These are phyloP conservation scores for Podaxis sp. DNA, from an alignment of 768 basidiomycete genomes.

Conservation along the genomic window DNA sequence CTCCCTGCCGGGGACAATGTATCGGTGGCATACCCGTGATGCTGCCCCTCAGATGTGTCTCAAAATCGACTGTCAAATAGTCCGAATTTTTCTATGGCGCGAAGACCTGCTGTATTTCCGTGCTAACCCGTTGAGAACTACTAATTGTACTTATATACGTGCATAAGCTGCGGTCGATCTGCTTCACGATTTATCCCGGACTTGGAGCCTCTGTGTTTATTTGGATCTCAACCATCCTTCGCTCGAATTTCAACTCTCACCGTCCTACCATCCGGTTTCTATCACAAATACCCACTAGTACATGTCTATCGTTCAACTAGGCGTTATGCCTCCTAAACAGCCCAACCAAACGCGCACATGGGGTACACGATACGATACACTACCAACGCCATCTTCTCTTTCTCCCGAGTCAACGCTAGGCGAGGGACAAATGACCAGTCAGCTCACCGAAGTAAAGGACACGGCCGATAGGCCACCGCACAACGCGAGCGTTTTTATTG, in stretches of 20 bases:
- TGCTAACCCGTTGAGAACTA: not conserved
- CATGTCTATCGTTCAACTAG: constrained; percentile 16
- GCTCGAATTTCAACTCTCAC: not conserved
- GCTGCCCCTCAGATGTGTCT: not conserved
- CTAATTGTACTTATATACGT: not conserved
- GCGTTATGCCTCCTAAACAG: constrained; percentile 41
- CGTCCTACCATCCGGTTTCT: constrained; percentile 15
- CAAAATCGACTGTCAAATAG: not conserved
- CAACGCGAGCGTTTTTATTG: constrained; percentile 81
- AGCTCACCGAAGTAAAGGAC: constrained; percentile 19
- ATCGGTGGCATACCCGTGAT: constrained; percentile 6
- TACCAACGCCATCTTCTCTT: constrained; percentile 46
- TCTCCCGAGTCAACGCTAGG: constrained; percentile 26
- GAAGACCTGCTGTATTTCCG: not conserved
- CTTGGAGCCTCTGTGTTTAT: constrained; percentile 7
- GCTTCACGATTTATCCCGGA: constrained; percentile 1
- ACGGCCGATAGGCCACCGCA: constrained; percentile 53
- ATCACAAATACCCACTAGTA: constrained; percentile 16
- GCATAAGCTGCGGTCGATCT: not conserved
- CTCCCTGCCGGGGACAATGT: not conserved
- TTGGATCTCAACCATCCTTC: constrained; percentile 1
- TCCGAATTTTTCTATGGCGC: not conserved
- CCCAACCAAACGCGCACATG: constrained; percentile 44
- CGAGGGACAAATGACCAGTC: constrained; percentile 15
- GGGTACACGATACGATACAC: constrained; percentile 71